phyloP scores from a whole-genome alignment of 192 early-diverging fungal species.

The Entophlyctis luteolus region DNA sequence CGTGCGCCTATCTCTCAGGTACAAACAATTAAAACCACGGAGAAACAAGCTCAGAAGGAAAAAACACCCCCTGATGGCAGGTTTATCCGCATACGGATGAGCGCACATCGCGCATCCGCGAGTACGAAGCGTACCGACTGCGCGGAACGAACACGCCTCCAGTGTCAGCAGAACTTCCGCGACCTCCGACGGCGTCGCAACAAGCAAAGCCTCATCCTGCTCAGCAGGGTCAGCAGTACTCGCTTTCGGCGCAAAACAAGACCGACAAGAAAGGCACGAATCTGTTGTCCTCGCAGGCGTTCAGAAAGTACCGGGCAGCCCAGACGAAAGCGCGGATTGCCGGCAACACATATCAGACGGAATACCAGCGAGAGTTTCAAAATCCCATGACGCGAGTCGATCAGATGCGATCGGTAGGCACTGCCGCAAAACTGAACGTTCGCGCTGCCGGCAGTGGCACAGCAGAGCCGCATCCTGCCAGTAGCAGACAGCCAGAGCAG shows the following conservation, averaged over 20 bases:
- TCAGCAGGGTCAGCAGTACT: too few relatives aligned
- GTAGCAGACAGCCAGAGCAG: too few relatives aligned
- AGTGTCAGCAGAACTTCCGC: neutral
- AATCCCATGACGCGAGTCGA: neutral
- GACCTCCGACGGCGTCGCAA: neutral
- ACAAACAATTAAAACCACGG: neutral
- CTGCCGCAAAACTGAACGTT: too few relatives aligned
- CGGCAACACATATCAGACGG: neutral
- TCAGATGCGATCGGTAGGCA: too few relatives aligned
- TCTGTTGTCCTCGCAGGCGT: too few relatives aligned
- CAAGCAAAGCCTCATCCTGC: neutral
- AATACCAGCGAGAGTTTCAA: constrained; percentile 10
- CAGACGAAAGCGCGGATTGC: neutral
- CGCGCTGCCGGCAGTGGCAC: too few relatives aligned
- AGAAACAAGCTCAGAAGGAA: neutral
- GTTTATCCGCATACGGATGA: constrained; percentile 12
- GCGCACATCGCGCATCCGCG: neutral
- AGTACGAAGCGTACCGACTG: neutral
- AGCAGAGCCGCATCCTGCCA: too few relatives aligned
- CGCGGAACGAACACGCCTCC: neutral
- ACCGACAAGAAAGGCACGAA: neutral
- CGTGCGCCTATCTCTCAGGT: constrained; percentile 1
- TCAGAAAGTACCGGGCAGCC: neutral
- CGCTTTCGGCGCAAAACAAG: too few relatives aligned
- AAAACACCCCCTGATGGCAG: neutral